phyloP scores from a whole-genome alignment of 148 eudicot species.

The Nyssa sinensis region DNA sequence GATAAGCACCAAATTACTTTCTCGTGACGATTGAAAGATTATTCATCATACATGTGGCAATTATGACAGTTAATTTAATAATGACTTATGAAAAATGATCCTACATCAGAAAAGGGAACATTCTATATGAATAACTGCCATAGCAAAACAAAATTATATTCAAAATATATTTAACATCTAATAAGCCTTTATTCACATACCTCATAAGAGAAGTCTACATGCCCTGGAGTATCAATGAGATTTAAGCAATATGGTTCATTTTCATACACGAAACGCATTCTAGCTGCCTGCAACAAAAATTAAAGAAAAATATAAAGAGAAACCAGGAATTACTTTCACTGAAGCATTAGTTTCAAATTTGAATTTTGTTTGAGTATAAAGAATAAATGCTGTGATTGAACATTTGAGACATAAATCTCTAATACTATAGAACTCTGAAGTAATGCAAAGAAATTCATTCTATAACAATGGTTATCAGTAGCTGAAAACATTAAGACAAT shows the following conservation, averaged over 20 bases:
- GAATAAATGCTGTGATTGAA: too few relatives aligned
- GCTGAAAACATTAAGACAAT: too few relatives aligned
- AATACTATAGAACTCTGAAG: too few relatives aligned
- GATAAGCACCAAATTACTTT: not conserved
- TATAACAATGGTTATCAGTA: too few relatives aligned
- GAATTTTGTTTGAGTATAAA: too few relatives aligned
- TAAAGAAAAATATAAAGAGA: slow-evolving; percentile 15
- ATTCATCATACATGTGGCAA: not conserved
- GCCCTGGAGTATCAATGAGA: slow-evolving; percentile 99
- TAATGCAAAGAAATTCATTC: too few relatives aligned
- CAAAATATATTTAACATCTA: not conserved
- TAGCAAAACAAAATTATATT: not conserved
- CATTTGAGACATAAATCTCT: too few relatives aligned
- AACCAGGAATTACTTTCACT: not conserved
- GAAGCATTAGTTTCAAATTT: too few relatives aligned
- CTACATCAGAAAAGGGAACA: not conserved
- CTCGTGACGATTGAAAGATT: not conserved
- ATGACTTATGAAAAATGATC: not conserved
- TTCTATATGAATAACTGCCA: not conserved
- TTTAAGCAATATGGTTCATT: slow-evolving; percentile 85
- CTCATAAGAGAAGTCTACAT: slow-evolving; percentile 99
- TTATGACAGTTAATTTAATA: not conserved
- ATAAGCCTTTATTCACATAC: slow-evolving; percentile 29
- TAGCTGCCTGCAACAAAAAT: slow-evolving; percentile 67
- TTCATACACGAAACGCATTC: slow-evolving; percentile 78